Evolutionary conservation across 345 rosid species (phyloP).

Genomic region (Cardiospermum halicacabum): DNA sequence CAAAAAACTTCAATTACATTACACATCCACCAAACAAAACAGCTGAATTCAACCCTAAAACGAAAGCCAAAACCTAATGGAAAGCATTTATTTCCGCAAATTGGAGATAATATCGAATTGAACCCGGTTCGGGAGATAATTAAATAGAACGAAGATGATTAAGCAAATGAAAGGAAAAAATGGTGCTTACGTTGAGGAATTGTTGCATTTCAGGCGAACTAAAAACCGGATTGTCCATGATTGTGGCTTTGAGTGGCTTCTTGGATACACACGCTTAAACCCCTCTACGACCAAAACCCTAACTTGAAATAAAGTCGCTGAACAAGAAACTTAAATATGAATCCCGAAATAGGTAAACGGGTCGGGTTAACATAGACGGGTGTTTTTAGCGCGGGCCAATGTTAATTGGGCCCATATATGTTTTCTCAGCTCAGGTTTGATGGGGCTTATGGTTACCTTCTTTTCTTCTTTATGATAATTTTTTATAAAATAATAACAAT

Average conservation of each 20-base stretch:
- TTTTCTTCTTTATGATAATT: too few species aligned
- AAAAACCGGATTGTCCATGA: conserved; percentile 36
- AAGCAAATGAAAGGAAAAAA: neutral
- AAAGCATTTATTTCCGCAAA: too few species aligned
- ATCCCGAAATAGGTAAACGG: too few species aligned
- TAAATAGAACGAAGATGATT: neutral
- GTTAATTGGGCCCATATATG: too few species aligned
- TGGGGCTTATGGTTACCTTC: too few species aligned
- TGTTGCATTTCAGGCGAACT: conserved; percentile 52
- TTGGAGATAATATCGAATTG: neutral
- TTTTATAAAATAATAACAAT: too few species aligned
- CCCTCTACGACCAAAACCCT: conserved; percentile 18
- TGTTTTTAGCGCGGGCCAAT: neutral
- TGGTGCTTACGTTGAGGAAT: conserved; percentile 46
- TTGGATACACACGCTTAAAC: conserved; percentile 2
- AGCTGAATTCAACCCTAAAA: too few species aligned
- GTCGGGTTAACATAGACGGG: neutral
- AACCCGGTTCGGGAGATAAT: neutral
- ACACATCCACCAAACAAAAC: too few species aligned
- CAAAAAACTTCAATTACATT: too few species aligned
- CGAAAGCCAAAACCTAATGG: too few species aligned
- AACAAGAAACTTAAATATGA: too few species aligned
- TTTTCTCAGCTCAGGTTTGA: too few species aligned
- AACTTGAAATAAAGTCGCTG: neutral
- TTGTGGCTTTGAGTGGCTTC: neutral